Base-by-base conservation (phyloP, 2,329 filamentous ascomycete species). In the Orbilia quercus region DNA sequence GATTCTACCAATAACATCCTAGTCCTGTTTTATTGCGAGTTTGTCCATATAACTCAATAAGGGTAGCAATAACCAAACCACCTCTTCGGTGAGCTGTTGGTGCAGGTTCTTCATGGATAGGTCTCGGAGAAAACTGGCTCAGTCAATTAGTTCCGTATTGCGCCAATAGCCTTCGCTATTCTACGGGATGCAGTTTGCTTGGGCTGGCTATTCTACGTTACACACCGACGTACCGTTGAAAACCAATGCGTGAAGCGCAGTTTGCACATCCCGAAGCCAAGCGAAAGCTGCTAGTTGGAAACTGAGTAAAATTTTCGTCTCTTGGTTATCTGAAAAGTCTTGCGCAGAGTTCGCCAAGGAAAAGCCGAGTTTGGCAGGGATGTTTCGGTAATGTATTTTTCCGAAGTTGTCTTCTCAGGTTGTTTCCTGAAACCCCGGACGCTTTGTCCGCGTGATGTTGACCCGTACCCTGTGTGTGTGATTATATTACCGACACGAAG, bases 391-490 rank as follows among this genome's bases (percentile, higher is more conserved):
- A n/a, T 62, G 57, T 50, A 71, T 71, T 71, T 71, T 64, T 71
- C 66, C 66, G 66, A 71, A 57, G 66, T 50, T 71, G 50, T 71
- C 58, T 58, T 57, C 45, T n/a, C 36, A 47, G 63, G 50, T 57
- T 64, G n/a, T 57, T 64, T 64, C 58, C 58, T 71, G 66, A 58
- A 71, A 71, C 66, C 66, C 66, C 58, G 51, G 66, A 71, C 50
- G 58, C 50, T 70, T 57, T 71, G 66, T 71, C 66, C 66, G 57
- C 66, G 66, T 71, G 66, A 71, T 71, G 34, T 55, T 51, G 44
- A 51, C 50, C 50, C 23, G n/a, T 63, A n/a, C n/a, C n/a, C 48
- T 42, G 7, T 9, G 6, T 51, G 63, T 47, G 44, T 40, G 14
- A 16, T 14, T 45, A 9, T 50, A n/a, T n/a, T n/a, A n/a, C n/a